Evolutionary conservation across 768 basidiomycete species (phyloP), one percentile per base, ranked within the genome.

Genomic region (Chalciporus piperatus): DNA sequence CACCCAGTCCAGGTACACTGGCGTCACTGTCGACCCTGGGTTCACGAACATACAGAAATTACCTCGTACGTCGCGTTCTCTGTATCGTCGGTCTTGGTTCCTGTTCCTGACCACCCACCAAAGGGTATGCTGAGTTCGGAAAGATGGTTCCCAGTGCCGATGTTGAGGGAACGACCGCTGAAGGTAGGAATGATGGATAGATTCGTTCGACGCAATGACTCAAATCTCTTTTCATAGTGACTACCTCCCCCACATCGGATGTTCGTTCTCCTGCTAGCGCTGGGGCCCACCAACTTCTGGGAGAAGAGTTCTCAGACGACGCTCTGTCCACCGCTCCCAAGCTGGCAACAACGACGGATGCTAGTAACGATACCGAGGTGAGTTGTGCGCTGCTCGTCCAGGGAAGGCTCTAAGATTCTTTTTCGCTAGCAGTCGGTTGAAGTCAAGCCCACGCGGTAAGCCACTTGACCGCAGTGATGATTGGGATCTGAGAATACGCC

Each of bases 11-110:
- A 89, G 87, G 67, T 86, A 87, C 62, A 78, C 82, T 32, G 88
- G 85, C 16, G 81, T 77, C 30, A 89, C 88, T 12, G 83, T 90
- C 32, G 89, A 91, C 62, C 78, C 88, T 40, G 86, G 87, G 69
- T 85, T 86, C 59, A 67, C 69, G 37, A 90, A 86, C 60, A 86
- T 91, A 45, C 74, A 76, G 60, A 90, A 89, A 64, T 76, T 91
- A 37, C 89, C 89, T 23, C 79, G 89, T 89, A 73, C 28, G 76
- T 30, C 37, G 16, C 19, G 16, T 22, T 1, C 27, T 25, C 11
- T 56, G 35, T 25, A 12, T 35, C 22, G 11, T 9, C 37, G 38
- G 30, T 32, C 30, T 10, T 3, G 22, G 16, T 44, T 48, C 41
- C 35, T 32, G 38, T 39, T 25, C 22, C 19, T 50, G 35, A 59